Evolutionary conservation across 768 basidiomycete species (phyloP), one percentile per base, ranked within the genome.

Genomic region (Pisolithus tinctorius): DNA sequence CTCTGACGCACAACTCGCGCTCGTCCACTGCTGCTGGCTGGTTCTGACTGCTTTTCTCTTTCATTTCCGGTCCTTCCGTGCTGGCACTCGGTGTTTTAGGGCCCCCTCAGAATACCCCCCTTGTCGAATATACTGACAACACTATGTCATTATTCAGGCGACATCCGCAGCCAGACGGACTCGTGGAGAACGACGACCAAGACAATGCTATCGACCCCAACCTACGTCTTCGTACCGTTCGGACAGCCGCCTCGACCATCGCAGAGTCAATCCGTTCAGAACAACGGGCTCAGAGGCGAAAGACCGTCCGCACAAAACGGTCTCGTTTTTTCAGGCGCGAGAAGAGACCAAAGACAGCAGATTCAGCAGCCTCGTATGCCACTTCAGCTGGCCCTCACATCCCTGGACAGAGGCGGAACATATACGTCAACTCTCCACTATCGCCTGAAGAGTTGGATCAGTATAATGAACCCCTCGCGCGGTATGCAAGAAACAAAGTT

Each of bases 401-500:
- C 31, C 62, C 72, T 3, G 86, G 86, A 3, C 58, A 62, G 45
- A 72, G 88, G 45, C 74, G 93, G 60, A 88, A 86, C 58, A 68
- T 97, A 52, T 90, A 91, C 66, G 81, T 96, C 54, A 95, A 95
- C 60, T 63, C 77, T 38, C 79, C 83, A 1, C 71, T 88, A 30
- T 74, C 84, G 6, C 71, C 79, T 20, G 69, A 75, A 57, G 86
- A 93, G 67, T 67, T 86, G 38, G 83, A 86, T 60, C 67, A 72
- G 3, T 63, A 80, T 45, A 90, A 89, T n/a, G 87, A 94, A 52
- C 93, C 90, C 0, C 69, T 78, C 48, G 81, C 71, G 37, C 79
- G 81, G n/a, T 97, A 93, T 68, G 79, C 81, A 29, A 74, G 94
- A 61, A 97, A 96, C 66, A 97, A 96, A 78, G 92, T 97, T 56